Conservation (phyloP, 805 yeast genomes). For the Zygotorulaspora danielsina region DNA sequence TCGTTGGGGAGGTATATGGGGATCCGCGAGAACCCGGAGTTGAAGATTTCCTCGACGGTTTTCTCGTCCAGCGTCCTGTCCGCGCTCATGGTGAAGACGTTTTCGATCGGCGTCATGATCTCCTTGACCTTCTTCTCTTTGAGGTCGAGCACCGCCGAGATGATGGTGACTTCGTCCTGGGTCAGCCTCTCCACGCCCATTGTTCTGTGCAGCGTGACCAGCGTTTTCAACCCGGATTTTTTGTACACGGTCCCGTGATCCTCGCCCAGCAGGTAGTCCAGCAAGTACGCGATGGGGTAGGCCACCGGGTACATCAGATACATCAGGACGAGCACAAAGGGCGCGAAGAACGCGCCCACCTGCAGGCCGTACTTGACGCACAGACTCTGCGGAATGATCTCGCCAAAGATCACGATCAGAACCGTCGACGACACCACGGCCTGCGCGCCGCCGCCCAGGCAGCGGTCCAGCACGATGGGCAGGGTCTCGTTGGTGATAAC, state of each 20-base stretch:
- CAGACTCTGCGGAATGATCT: slow-evolving; percentile 89
- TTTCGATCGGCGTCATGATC: slow-evolving; percentile 91
- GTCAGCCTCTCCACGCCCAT: slow-evolving; percentile 94
- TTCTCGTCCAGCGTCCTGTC: slow-evolving; percentile 77
- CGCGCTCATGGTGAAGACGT: slow-evolving; percentile 83
- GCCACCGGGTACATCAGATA: slow-evolving; percentile 88
- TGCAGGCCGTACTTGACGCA: slow-evolving; percentile 91
- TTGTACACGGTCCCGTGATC: slow-evolving; percentile 95
- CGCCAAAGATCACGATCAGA: slow-evolving; percentile 90
- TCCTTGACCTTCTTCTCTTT: slow-evolving; percentile 83
- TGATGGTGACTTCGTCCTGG: slow-evolving; percentile 93
- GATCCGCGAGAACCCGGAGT: slow-evolving; percentile 91
- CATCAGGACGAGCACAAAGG: slow-evolving; percentile 81
- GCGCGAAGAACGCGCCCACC: slow-evolving; percentile 85
- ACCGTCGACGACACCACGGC: slow-evolving; percentile 94
- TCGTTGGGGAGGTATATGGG: slow-evolving; percentile 90
- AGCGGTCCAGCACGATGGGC: slow-evolving; percentile 88
- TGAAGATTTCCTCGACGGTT: slow-evolving; percentile 82
- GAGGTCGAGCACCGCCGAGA: slow-evolving; percentile 86
- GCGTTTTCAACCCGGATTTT: slow-evolving; percentile 86
- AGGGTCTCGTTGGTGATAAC: slow-evolving; percentile 92
- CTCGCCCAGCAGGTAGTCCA: slow-evolving; percentile 84
- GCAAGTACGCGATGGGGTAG: slow-evolving; percentile 76
- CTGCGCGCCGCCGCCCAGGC: slow-evolving; percentile 96
- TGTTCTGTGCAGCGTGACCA: slow-evolving; percentile 87